A percentile compares a stretch with the other conserved stretches of the same genome.
Evolutionary conservation across 1,139 yeast species (phyloP).

Genomic region (Maudiozyma humilis): DNA sequence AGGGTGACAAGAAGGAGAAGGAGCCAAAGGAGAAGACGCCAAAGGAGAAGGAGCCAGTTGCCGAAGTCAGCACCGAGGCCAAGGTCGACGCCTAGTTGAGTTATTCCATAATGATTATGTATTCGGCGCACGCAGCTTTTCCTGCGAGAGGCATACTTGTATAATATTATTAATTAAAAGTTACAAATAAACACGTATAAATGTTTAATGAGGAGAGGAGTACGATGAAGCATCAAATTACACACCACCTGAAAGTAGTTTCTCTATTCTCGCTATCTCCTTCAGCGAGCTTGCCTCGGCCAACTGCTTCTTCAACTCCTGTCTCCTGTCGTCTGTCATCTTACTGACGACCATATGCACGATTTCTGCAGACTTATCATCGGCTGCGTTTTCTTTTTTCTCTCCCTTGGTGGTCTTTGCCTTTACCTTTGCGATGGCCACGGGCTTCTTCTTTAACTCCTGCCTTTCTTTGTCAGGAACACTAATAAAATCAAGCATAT

Average conservation of each 20-base stretch:
- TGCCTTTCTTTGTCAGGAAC: constrained; percentile 49
- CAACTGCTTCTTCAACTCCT: constrained; percentile 44
- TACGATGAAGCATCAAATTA: too few relatives aligned
- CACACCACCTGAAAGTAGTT: constrained; percentile 28
- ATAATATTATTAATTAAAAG: too few relatives aligned
- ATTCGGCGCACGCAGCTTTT: not conserved
- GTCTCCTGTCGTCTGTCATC: constrained; percentile 46
- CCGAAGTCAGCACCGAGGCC: not conserved
- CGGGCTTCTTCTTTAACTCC: constrained; percentile 24
- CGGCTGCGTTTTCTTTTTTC: constrained; percentile 8
- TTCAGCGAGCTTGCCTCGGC: constrained; percentile 57
- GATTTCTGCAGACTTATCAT: constrained; percentile 28
- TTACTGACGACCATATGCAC: constrained; percentile 34
- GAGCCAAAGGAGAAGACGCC: constrained; percentile 7
- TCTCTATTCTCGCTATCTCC: constrained; percentile 68
- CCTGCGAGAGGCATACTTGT: not conserved
- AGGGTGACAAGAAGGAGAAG: not conserved
- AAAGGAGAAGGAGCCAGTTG: not conserved
- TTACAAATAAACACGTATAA: too few relatives aligned
- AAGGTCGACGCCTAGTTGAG: not conserved
- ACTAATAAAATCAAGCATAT: constrained; percentile 58
- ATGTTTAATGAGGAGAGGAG: too few relatives aligned
- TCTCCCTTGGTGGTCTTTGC: constrained; percentile 29
- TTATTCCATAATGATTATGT: too few relatives aligned
- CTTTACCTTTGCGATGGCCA: not conserved